These are phyloP conservation scores for Helminthosporium solani DNA, from an alignment of 2,329 filamentous ascomycete species.

Conservation along the genomic window DNA sequence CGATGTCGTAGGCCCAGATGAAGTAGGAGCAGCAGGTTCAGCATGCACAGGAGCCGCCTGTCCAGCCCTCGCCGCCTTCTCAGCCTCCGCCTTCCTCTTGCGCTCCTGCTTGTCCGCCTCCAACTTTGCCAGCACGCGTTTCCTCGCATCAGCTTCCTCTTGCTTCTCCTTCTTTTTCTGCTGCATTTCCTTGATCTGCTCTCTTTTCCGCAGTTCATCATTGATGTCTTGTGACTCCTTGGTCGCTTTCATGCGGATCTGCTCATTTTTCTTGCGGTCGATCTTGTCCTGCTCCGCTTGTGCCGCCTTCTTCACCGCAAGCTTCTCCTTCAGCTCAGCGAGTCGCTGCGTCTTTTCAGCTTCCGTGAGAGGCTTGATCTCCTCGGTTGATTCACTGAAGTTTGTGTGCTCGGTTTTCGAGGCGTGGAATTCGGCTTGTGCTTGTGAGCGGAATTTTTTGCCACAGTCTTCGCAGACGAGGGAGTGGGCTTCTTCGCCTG, in stretches of 20 bases:
- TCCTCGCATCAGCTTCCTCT: constrained; percentile 82
- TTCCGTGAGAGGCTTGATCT: constrained; percentile 85
- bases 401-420: constrained; percentile 86
- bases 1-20: constrained; percentile 51
- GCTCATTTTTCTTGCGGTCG: constrained; percentile 81
- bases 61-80: constrained; percentile 86
- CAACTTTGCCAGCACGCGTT: constrained; percentile 87
- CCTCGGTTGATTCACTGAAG: constrained; percentile 91
- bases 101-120: constrained; percentile 92
- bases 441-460: constrained; percentile 81
- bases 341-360: constrained; percentile 86
- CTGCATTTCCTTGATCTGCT: constrained; percentile 87
- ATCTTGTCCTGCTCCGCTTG: constrained; percentile 74
- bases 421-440: constrained; percentile 86
- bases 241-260: constrained; percentile 81
- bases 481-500: constrained; percentile 72
- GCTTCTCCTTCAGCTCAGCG: constrained; percentile 68
- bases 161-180: constrained; percentile 85
- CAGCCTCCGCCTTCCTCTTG: constrained; percentile 77
- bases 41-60: constrained; percentile 53
- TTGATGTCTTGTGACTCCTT: constrained; percentile 86
- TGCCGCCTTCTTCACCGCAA: constrained; percentile 69
- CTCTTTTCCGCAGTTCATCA: constrained; percentile 82
- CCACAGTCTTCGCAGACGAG: constrained; percentile 93
- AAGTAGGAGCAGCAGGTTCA: constrained; percentile 48